Percentiles rank a stretch among this genome's conserved stretches.
Evolutionary conservation across 2,329 filamentous ascomycete genomes (phyloP).

Genomic region (Botrytis fragariae): DNA sequence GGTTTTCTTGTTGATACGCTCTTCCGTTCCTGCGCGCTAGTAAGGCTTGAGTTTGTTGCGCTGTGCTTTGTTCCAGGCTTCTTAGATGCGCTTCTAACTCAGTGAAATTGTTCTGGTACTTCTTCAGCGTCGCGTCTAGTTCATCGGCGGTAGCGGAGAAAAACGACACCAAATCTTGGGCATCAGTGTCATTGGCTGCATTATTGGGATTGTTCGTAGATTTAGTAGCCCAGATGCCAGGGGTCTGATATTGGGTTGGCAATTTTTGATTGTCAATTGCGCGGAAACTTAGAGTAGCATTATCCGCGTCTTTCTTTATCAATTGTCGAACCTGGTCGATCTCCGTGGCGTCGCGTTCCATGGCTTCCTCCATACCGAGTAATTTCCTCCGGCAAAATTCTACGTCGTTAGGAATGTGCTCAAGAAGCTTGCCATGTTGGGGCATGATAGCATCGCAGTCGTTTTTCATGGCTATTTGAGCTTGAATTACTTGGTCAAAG

Average conservation of each 20-base stretch:
- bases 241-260: constrained; percentile 53
- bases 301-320: constrained; percentile 64
- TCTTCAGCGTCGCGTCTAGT: constrained; percentile 55
- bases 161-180: constrained; percentile 60
- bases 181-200: constrained; percentile 46
- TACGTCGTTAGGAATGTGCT: constrained; percentile 63
- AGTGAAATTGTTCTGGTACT: constrained; percentile 56
- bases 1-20: constrained; percentile 44
- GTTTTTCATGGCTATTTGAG: constrained; percentile 74
- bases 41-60: constrained; percentile 58
- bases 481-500: constrained; percentile 77
- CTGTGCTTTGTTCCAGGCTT: constrained; percentile 58
- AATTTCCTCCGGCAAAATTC: constrained; percentile 60
- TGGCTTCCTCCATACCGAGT: constrained; percentile 60
- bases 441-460: constrained; percentile 71
- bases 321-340: constrained; percentile 56
- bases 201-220: constrained; percentile 41
- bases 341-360: constrained; percentile 60
- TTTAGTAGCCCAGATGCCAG: constrained; percentile 44
- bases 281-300: constrained; percentile 69
- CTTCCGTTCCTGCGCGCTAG: constrained; percentile 42
- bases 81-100: constrained; percentile 66
- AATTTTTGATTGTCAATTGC: constrained; percentile 73
- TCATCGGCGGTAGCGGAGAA: constrained; percentile 63
- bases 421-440: constrained; percentile 60